These are phyloP conservation scores for Paramecium tetraurelia DNA, from an alignment of 73 alveolate species.

Conservation along the genomic window DNA sequence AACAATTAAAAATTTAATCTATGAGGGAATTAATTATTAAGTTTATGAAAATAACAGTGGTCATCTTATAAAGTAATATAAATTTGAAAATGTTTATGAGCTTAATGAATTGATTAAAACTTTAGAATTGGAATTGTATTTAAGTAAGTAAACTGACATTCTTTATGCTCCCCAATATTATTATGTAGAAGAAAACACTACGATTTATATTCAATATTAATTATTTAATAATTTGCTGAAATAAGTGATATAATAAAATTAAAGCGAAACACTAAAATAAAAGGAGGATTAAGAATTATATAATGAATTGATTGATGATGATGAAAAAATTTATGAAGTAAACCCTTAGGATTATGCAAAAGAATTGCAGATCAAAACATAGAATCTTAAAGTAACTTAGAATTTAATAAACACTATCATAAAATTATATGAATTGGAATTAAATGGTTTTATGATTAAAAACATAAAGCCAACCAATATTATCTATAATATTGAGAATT, in stretches of 20 bases:
- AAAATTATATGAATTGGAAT: neutral
- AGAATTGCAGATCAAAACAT: neutral
- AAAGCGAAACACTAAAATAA: neutral
- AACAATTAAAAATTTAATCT: neutral
- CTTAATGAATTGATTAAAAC: neutral
- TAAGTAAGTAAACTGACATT: neutral
- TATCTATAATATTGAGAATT: neutral
- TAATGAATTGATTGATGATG: neutral
- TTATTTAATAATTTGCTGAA: neutral
- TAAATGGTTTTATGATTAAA: neutral
- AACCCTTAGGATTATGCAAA: neutral
- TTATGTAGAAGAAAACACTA: neutral
- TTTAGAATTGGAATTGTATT: neutral
- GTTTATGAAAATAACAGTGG: neutral
- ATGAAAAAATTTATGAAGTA: neutral
- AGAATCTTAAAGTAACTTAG: neutral
- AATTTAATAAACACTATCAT: neutral
- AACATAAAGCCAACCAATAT: neutral
- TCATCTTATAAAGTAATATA: neutral
- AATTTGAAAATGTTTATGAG: neutral
- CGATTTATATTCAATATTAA: neutral
- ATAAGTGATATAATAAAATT: neutral
- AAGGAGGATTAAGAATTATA: neutral
- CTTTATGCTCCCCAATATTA: neutral
- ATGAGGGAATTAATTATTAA: neutral